These are phyloP conservation scores for Graphilbum sp. DNA, from an alignment of 2,329 filamentous ascomycete species.

Conservation along the genomic window DNA sequence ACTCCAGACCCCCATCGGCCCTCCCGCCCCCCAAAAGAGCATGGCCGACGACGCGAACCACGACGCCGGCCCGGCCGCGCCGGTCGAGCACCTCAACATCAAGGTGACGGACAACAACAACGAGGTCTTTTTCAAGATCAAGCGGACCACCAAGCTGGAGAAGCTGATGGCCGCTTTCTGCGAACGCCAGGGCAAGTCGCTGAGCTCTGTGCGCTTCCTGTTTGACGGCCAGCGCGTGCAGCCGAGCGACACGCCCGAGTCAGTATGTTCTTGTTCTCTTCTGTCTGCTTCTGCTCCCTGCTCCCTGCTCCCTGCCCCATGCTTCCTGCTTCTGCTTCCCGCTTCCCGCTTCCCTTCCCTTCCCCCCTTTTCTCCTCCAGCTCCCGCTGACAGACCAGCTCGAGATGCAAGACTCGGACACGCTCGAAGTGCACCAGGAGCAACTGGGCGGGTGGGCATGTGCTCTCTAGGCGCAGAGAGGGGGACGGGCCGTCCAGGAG, in stretches of 20 bases:
- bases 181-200: constrained; percentile 81
- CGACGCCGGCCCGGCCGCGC: constrained; percentile 11
- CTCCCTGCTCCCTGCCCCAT: neutral
- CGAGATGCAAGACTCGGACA: constrained; percentile 93
- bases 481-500: neutral
- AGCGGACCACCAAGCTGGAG: constrained; percentile 85
- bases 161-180: constrained; percentile 99
- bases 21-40: no score
- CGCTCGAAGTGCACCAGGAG: constrained; percentile 93
- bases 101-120: constrained; percentile 99
- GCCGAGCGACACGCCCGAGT: constrained; percentile 75
- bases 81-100: constrained; percentile 80
- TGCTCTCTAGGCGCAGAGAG: neutral
- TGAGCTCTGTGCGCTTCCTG: constrained; percentile 74
- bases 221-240: constrained; percentile 94
- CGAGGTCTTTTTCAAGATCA: constrained; percentile 99
- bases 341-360: neutral
- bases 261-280: constrained; percentile 38
- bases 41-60: constrained; percentile 1
- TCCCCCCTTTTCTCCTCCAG: neutral
- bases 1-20: no score
- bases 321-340: neutral
- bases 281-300: neutral
- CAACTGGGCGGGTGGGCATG: constrained; percentile 68
- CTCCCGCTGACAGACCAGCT: neutral